Evolutionary conservation across 2,329 filamentous ascomycete species (phyloP).

Genomic region (Colletotrichum endophyticum): DNA sequence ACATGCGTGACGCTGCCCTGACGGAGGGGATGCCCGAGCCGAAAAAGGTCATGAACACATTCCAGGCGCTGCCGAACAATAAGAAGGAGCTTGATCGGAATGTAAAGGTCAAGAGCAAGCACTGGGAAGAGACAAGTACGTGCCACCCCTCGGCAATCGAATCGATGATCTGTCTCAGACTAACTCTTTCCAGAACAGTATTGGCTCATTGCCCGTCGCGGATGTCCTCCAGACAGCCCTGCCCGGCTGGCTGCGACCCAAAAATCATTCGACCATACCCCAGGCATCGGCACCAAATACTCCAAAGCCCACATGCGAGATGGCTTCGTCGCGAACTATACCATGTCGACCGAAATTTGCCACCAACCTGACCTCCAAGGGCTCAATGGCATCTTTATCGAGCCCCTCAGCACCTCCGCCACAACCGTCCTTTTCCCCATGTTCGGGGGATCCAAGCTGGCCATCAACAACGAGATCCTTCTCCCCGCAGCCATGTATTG

Average conservation of each 20-base stretch:
- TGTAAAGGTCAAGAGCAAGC: slow-evolving; percentile 41
- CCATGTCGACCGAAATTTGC: slow-evolving; percentile 65
- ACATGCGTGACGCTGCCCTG: slow-evolving; percentile 57
- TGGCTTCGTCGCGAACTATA: slow-evolving; percentile 68
- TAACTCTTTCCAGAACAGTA: slow-evolving; percentile 47
- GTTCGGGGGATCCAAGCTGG: slow-evolving; percentile 72
- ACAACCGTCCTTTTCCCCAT: slow-evolving; percentile 66
- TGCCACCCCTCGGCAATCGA: neutral
- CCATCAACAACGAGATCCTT: slow-evolving; percentile 73
- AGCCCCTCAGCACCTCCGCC: slow-evolving; percentile 60
- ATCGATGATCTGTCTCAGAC: neutral
- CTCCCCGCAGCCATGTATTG: slow-evolving; percentile 75
- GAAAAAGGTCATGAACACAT: slow-evolving; percentile 49
- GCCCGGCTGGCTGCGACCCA: slow-evolving; percentile 53
- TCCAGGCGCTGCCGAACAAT: slow-evolving; percentile 44
- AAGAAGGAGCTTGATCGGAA: slow-evolving; percentile 37
- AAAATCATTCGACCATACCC: slow-evolving; percentile 48
- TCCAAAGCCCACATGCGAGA: slow-evolving; percentile 54
- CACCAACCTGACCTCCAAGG: slow-evolving; percentile 68
- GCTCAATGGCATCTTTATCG: slow-evolving; percentile 69
- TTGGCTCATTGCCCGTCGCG: slow-evolving; percentile 62
- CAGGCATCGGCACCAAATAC: slow-evolving; percentile 48
- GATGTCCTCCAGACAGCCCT: slow-evolving; percentile 67
- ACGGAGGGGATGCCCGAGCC: slow-evolving; percentile 48
- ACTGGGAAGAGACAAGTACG: slow-evolving; percentile 59